Conservation (phyloP, 2,329 filamentous ascomycete species). For the Colletotrichum euphorbiae region DNA sequence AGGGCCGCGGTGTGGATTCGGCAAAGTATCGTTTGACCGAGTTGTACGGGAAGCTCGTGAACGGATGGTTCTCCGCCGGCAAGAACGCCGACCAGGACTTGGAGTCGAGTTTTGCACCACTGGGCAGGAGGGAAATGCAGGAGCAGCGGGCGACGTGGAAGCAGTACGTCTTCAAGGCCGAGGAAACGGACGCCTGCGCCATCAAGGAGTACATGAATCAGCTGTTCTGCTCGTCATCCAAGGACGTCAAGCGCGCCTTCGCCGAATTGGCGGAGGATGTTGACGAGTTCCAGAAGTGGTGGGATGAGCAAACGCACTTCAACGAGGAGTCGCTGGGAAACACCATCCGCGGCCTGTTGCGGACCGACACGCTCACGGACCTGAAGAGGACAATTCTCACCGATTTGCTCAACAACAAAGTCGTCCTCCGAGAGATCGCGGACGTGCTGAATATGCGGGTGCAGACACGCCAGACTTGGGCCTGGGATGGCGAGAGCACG, state of each 20-base stretch:
- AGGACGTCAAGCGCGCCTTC: conserved; percentile 56
- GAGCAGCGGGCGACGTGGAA: conserved; percentile 67
- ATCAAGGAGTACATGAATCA: conserved; percentile 62
- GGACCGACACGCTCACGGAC: conserved; percentile 55
- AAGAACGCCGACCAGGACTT: conserved; percentile 47
- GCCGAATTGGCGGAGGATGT: conserved; percentile 54
- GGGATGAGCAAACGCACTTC: conserved; percentile 48
- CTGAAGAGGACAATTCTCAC: conserved; percentile 54
- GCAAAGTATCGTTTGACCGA: conserved; percentile 66
- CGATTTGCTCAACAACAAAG: conserved; percentile 52
- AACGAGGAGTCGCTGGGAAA: conserved; percentile 45
- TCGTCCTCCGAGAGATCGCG: conserved; percentile 56
- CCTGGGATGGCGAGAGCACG: conserved; percentile 51
- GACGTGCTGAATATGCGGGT: conserved; percentile 60
- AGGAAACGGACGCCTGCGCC: conserved; percentile 56
- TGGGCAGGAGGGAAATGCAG: conserved; percentile 65
- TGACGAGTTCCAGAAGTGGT: conserved; percentile 48
- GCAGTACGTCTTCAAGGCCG: conserved; percentile 62
- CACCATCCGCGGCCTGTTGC: conserved; percentile 53
- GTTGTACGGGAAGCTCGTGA: conserved; percentile 66
- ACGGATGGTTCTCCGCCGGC: conserved; percentile 61
- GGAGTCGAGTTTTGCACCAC: conserved; percentile 55
- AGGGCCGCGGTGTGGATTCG: conserved; percentile 61
- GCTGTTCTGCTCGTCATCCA: conserved; percentile 57
- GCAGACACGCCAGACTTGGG: conserved; percentile 51